Base-by-base conservation (phyloP, 306 rosid genomes). In the Senna tora region DNA sequence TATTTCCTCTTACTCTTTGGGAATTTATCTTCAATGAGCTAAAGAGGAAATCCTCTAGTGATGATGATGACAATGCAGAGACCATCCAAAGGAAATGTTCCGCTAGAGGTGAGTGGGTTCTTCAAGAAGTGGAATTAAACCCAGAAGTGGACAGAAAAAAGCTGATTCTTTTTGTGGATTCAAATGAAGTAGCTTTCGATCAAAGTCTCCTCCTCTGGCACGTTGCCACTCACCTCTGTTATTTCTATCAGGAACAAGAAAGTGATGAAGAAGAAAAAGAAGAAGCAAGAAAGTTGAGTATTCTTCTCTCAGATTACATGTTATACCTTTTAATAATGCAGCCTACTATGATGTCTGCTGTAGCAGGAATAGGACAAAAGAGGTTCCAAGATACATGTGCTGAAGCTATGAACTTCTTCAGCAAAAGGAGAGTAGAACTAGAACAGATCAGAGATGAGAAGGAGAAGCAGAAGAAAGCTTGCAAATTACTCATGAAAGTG, bases 151-250 rank as follows among this genome's bases (percentile, higher is more conserved):
- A 2, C 0, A 0, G 4, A 7, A 2, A 58, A n/a, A 58, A 9
- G 0, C 5, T 49, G 28, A 0, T 0, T 51, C 1, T 0, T 1
- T 54, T 12, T 34, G 30, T 72, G 0, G 41, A 32, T 0, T 6
- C 63, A 3, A 34, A 43, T 0, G n/a, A 60, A 20, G 58, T 51
- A 14, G 19, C n/a, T 13, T 73, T 5, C 5, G 71, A 62, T 17
- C 20, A 73, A 9, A 73, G 70, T 1, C 39, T 73, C 17, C 9
- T 73, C 4, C 0, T 62, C 11, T 73, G 77, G 77, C 77, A 73
- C 58, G 11, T 75, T 12, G 79, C 79, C 12, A 75, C 79, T 7
- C n/a, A 57, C 3, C 58, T 66, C 39, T 75, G 79, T 12, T 9
- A 17, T 30, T 10, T 0, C 0, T 25, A 25, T 25, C 30, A 25